A percentile compares a stretch with the other conserved stretches of the same genome.
These are phyloP conservation scores for Chytriomyces confervae DNA, from an alignment of 192 early-diverging fungal species.

Conservation along the genomic window DNA sequence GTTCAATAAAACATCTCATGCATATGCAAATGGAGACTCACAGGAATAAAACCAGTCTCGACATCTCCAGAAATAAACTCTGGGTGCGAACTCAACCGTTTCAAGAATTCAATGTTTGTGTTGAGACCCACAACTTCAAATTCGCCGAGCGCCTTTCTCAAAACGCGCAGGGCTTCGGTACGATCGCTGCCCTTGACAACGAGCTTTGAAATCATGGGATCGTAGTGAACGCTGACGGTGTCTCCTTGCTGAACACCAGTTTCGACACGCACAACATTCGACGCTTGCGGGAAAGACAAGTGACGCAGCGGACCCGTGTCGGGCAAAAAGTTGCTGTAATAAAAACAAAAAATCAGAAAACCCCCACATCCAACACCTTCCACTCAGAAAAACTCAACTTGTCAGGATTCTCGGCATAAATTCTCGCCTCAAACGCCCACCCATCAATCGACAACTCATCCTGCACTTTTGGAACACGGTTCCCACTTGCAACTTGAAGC, in stretches of 20 bases:
- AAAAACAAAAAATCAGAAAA: slow-evolving; percentile 30
- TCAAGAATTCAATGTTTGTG: slow-evolving; percentile 94
- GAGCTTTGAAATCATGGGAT: slow-evolving; percentile 95
- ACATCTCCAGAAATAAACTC: slow-evolving; percentile 87
- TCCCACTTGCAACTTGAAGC: slow-evolving; percentile 91
- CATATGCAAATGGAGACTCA: not conserved
- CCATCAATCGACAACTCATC: slow-evolving; percentile 75
- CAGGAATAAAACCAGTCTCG: slow-evolving; percentile 90
- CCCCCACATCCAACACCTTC: slow-evolving; percentile 13
- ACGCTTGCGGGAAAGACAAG: slow-evolving; percentile 70
- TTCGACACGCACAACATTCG: slow-evolving; percentile 79
- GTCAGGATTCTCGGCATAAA: slow-evolving; percentile 95
- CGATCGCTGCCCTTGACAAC: slow-evolving; percentile 85
- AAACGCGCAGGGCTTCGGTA: slow-evolving; percentile 77
- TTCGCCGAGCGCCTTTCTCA: slow-evolving; percentile 81
- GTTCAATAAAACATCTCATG: too few species aligned
- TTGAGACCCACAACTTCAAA: slow-evolving; percentile 89
- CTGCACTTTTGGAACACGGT: slow-evolving; percentile 77
- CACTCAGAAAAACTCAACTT: slow-evolving; percentile 48
- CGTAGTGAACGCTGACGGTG: slow-evolving; percentile 90
- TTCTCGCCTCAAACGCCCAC: slow-evolving; percentile 95
- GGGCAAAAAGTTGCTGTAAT: slow-evolving; percentile 79
- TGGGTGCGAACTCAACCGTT: slow-evolving; percentile 75
- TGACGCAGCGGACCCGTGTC: slow-evolving; percentile 89
- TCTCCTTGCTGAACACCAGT: slow-evolving; percentile 93